These are phyloP conservation scores for Cladosporium colombiae DNA, from an alignment of 2,329 filamentous ascomycete genomes.

Conservation along the genomic window DNA sequence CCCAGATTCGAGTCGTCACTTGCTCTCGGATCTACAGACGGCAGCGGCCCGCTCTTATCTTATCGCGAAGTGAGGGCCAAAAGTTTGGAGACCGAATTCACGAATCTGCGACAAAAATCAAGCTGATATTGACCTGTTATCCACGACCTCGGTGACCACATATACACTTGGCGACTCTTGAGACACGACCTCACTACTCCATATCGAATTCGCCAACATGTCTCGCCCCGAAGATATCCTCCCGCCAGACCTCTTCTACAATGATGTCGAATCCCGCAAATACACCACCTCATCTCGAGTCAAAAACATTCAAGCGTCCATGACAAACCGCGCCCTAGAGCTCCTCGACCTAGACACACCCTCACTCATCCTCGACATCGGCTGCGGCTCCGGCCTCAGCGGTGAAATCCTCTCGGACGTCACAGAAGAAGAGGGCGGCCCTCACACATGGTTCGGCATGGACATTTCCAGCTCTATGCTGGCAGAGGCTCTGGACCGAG, in stretches of 20 bases:
- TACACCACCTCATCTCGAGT: constrained; percentile 97
- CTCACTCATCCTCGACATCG: constrained; percentile 91
- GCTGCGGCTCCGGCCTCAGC: constrained; percentile 90
- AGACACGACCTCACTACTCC: neutral
- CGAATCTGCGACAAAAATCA: neutral
- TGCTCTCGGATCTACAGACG: neutral
- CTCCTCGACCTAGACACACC: constrained; percentile 79
- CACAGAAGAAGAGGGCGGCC: constrained; percentile 69
- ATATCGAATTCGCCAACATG: constrained; percentile 61
- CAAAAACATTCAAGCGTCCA: constrained; percentile 88
- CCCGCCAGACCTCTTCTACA: constrained; percentile 95
- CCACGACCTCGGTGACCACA: neutral
- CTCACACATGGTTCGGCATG: constrained; percentile 96
- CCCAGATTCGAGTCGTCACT: constrained; percentile 2
- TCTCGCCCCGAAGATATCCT: constrained; percentile 95
- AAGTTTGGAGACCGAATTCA: constrained; percentile 16
- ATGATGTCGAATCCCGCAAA: constrained; percentile 92
- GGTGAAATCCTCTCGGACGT: constrained; percentile 88
- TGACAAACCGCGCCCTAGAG: constrained; percentile 91
- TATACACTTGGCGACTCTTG: neutral
- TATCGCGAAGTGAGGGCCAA: constrained; percentile 5
- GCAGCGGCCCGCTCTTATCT: constrained; percentile 5
- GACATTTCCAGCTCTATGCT: constrained; percentile 95
- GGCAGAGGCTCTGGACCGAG: constrained; percentile 86
- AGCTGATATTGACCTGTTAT: neutral